Evolutionary conservation across 2,329 filamentous ascomycete species (phyloP), one percentile per base, ranked within the genome.

Genomic region (Hymenotorrendiella dingleyae): DNA sequence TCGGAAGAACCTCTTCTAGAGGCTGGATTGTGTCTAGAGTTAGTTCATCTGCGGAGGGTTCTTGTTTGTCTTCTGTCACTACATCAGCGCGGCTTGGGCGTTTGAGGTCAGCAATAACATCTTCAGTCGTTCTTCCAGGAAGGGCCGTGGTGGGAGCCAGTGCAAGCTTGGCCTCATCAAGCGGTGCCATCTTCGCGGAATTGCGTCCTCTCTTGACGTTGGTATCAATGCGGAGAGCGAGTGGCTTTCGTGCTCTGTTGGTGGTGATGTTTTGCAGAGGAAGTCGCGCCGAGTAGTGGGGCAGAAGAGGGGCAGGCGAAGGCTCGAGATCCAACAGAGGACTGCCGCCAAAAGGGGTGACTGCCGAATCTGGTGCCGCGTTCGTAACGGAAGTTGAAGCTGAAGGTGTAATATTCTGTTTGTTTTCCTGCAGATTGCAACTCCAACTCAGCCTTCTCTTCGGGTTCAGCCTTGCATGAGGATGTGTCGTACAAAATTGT

Each of bases 31-130:
- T n/a, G n/a, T n/a, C n/a, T n/a, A n/a, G n/a, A n/a, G n/a, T n/a
- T n/a, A n/a, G n/a, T n/a, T n/a, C n/a, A n/a, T n/a, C n/a, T n/a
- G n/a, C n/a, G n/a, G n/a, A n/a, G n/a, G n/a, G n/a, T n/a, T n/a
- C 29, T 8, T 21, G 11, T 12, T 6, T 21, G 19, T 33, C 30
- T 14, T 4, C 30, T 33, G 16, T 6, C n/a, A 5, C 17, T 3
- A 10, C 30, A 29, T 16, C 36, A 39, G 16, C 12, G 17, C 14
- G 17, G 34, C 26, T 19, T 4, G 21, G 16, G 40, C 44, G n/a
- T 27, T 51, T 49, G 4, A 62, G 46, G 20, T 62, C 57, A 6
- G 55, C 55, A 36, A 60, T 59, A 2, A 62, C 55, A 39, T 54
- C 54, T 10, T 54, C 50, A 4, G 50, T 54, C 3, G 51, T 55